Base-by-base conservation (phyloP, 1,284 basidiomycete genomes). In the Sphagnurus paluster region DNA sequence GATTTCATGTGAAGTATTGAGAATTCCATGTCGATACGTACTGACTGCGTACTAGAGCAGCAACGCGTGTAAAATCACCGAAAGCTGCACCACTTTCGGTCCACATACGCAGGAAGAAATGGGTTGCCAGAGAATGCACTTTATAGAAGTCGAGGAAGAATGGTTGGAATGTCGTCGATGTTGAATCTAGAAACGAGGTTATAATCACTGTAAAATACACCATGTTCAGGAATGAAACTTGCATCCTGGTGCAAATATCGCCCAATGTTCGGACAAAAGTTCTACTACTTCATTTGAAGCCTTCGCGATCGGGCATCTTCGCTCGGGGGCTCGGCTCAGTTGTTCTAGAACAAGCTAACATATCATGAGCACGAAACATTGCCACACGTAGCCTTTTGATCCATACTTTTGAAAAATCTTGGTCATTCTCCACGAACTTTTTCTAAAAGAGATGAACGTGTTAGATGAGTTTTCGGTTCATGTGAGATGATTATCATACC, bases 91-190 rank as follows among this genome's bases (percentile, higher is more conserved):
- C 88, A 54, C 90, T 93, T 66, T 98, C 94, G 58, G 80, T 84
- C 94, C 94, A 98, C 87, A 98, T 96, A 51, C 92, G 81, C 21
- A 94, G 69, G 72, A 97, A 97, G 73, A 98, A 97, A 46, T 83
- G 83, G 21, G 90, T 82, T 1, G 90, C 89, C 3, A 96, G 72
- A 5, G 79, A 73, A 66, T 98, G 95, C 8, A 96, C 84, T 49
- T 82, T 84, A 55, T 80, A 78, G 62, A 95, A 92, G 57, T 91
- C 90, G 50, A 98, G 77, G 64, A 98, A 87, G 71, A 94, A 93
- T 0, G 93, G 92, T 56, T 92, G 87, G 67, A 92, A 95, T 1
- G 84, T 80, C 1, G 89, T 87, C 3, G 90, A 86, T 1, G 87
- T 88, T 6, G 87, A 88, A 65, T 90, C 88, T 88, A 48, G 36